These are phyloP conservation scores for Saccharomyces jurei DNA, from an alignment of 805 yeast genomes.

Conservation along the genomic window DNA sequence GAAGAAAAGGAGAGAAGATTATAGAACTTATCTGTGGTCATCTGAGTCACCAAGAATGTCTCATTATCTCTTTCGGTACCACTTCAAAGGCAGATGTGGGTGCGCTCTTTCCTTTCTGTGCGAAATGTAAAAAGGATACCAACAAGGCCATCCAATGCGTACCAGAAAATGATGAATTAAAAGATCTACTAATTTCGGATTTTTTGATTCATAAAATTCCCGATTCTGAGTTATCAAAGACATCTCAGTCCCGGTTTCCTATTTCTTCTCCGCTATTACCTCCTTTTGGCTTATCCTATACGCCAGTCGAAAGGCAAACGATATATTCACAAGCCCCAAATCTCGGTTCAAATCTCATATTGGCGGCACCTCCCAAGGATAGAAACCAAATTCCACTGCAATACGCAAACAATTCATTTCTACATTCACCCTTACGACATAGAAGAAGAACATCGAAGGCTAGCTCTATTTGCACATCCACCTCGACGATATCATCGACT, in stretches of 20 bases:
- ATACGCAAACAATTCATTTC: background rate
- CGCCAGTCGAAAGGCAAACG: conserved; percentile 3
- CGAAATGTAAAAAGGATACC: conserved; percentile 12
- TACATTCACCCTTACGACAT: background rate
- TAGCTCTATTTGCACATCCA: conserved; percentile 7
- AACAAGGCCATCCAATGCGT: conserved; percentile 15
- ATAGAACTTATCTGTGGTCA: conserved; percentile 49
- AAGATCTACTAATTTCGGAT: conserved; percentile 23
- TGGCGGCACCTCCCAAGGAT: background rate
- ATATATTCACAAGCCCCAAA: conserved; percentile 1
- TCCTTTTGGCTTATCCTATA: background rate
- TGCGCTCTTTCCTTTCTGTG: conserved; percentile 24
- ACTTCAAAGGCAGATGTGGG: conserved; percentile 10
- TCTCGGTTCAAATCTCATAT: background rate
- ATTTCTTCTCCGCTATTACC: background rate
- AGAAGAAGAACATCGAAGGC: conserved; percentile 1
- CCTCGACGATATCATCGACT: conserved; percentile 11
- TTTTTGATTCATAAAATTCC: conserved; percentile 11
- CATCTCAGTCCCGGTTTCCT: background rate
- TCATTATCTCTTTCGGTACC: conserved; percentile 33
- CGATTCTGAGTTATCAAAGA: background rate
- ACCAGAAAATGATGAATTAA: conserved; percentile 22
- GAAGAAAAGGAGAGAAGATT: conserved; percentile 38
- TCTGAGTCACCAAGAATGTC: conserved; percentile 51
- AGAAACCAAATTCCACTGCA: background rate